Percentiles rank a stretch among this genome's conserved stretches.
Conservation (phyloP, 1,139 yeast species). For the Taphrina sp. region DNA sequence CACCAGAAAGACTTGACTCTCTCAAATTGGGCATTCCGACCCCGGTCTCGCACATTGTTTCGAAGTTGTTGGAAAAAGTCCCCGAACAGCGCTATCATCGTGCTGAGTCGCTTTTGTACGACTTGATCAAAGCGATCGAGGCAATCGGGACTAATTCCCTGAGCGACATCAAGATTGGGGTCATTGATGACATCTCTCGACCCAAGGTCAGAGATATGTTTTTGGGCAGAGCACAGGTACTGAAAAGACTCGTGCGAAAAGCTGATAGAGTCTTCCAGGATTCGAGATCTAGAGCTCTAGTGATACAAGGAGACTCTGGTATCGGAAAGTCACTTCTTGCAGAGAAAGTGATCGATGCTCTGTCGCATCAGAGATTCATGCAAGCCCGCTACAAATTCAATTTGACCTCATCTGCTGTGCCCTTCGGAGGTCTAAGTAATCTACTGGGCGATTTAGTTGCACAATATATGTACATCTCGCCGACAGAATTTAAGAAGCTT, state of each 20-base stretch:
- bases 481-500: not conserved
- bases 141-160: not conserved
- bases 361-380: not conserved
- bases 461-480: not conserved
- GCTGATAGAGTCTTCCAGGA: no score
- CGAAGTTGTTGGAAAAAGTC: constrained; percentile 51
- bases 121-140: constrained; percentile 43
- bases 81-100: constrained; percentile 50
- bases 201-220: not conserved
- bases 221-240: not conserved
- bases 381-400: constrained; percentile 1
- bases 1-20: constrained; percentile 51
- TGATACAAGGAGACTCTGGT: not conserved
- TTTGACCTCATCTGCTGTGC: not conserved
- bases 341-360: not conserved
- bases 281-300: not conserved
- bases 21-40: constrained; percentile 46
- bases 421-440: not conserved
- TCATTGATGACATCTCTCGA: constrained; percentile 5
- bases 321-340: constrained; percentile 4
- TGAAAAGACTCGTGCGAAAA: not conserved
- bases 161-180: not conserved
- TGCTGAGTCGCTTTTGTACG: constrained; percentile 48
- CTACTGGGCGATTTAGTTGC: not conserved
- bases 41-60: constrained; percentile 48